These are phyloP conservation scores for Claviceps purpurea DNA, from an alignment of 2,329 filamentous ascomycete genomes.

Conservation along the genomic window DNA sequence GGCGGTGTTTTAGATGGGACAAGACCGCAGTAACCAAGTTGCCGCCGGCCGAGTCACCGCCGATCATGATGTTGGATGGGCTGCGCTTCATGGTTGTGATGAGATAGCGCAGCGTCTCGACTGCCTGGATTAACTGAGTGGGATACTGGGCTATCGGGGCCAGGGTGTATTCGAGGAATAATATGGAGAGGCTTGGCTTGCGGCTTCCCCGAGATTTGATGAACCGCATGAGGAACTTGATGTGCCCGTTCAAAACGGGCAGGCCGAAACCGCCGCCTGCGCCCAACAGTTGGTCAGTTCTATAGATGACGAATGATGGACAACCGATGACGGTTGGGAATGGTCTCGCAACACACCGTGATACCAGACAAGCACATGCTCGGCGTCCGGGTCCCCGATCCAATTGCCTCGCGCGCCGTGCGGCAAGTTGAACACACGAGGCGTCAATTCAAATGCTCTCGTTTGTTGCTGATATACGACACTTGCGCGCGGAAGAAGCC, in stretches of 20 bases:
- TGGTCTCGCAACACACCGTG: conserved; percentile 6
- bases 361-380: conserved; percentile 11
- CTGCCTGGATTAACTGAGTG: conserved; percentile 10
- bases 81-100: conserved; percentile 3
- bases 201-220: conserved; percentile 6
- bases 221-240: conserved; percentile 7
- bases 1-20: conserved; percentile 10
- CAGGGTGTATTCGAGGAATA: conserved; percentile 9
- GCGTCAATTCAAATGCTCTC: neutral
- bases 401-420: conserved; percentile 11
- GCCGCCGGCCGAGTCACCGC: conserved; percentile 11
- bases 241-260: conserved; percentile 8
- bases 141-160: conserved; percentile 10
- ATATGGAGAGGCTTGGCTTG: conserved; percentile 8
- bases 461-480: conserved; percentile 7
- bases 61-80: conserved; percentile 7
- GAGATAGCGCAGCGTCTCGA: conserved; percentile 10
- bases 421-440: conserved; percentile 6
- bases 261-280: conserved; percentile 11
- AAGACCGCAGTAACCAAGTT: conserved; percentile 10
- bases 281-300: neutral
- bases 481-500: conserved; percentile 7
- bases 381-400: conserved; percentile 10
- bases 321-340: neutral
- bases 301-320: neutral